Evolutionary conservation across 2,329 filamentous ascomycete genomes (phyloP).

Genomic region (Escovopsis sp.): DNA sequence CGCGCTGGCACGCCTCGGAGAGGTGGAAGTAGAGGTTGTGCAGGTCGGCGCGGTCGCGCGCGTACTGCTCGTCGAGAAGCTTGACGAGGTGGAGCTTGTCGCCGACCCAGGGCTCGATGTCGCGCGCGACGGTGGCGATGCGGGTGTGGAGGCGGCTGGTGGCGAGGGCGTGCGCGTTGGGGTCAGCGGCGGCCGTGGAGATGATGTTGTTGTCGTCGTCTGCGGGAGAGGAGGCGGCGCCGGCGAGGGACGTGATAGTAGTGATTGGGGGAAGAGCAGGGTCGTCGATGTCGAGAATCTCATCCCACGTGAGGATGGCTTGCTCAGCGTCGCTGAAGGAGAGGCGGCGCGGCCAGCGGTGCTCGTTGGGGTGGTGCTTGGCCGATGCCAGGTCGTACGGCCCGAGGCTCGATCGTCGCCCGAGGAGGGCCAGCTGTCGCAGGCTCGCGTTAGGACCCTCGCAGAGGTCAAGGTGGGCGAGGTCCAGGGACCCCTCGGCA

Average conservation of each 20-base stretch:
- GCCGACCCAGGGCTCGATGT: constrained; percentile 46
- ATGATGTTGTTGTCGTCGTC: no score
- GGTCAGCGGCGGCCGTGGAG: constrained; percentile 9
- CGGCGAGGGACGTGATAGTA: no score
- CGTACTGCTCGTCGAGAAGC: constrained; percentile 44
- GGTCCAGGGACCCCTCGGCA: constrained; percentile 27
- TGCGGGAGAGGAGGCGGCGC: no score
- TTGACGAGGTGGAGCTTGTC: constrained; percentile 40
- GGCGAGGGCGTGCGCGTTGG: constrained; percentile 31
- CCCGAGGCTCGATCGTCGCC: constrained; percentile 44
- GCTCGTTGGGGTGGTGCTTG: constrained; percentile 31
- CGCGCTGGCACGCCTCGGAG: constrained; percentile 51
- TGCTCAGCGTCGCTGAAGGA: constrained; percentile 66
- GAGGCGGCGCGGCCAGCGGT: constrained; percentile 53
- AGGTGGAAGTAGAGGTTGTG: constrained; percentile 53
- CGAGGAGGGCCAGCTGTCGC: constrained; percentile 33
- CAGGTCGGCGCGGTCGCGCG: constrained; percentile 48
- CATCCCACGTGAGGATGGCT: constrained; percentile 52
- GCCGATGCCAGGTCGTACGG: constrained; percentile 14
- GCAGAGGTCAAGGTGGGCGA: background rate
- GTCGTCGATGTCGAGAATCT: constrained; percentile 25
- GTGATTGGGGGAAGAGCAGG: no score
- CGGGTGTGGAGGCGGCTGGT: constrained; percentile 37
- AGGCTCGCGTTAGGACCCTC: constrained; percentile 19
- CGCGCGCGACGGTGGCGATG: constrained; percentile 34